Conservation (phyloP, 2,329 filamentous ascomycete genomes). For the Cladosporium velox region DNA sequence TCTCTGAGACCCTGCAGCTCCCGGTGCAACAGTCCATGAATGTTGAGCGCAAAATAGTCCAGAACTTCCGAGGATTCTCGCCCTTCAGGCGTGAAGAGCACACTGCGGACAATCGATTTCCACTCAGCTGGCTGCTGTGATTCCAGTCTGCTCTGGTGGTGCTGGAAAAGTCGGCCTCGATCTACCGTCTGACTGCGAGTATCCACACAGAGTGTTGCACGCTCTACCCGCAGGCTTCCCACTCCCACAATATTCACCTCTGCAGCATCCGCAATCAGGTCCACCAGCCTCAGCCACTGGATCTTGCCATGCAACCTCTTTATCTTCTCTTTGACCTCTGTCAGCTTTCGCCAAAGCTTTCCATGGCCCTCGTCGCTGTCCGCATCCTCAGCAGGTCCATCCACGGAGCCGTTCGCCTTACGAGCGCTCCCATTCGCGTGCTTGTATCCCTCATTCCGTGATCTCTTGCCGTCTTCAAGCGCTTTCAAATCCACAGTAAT, state of each 20-base stretch:
- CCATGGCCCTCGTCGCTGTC: conserved; percentile 46
- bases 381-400: conserved; percentile 18
- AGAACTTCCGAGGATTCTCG: conserved; percentile 83
- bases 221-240: conserved; percentile 81
- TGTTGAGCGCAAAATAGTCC: conserved; percentile 83
- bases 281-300: conserved; percentile 84
- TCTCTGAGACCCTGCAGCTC: conserved; percentile 85
- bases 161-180: conserved; percentile 83
- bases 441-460: conserved; percentile 17
- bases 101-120: conserved; percentile 82
- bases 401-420: conserved; percentile 23
- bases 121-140: conserved; percentile 83
- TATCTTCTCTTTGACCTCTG: conserved; percentile 76
- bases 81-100: conserved; percentile 85
- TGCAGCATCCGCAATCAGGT: conserved; percentile 81
- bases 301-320: conserved; percentile 85
- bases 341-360: conserved; percentile 81
- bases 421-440: conserved; percentile 23
- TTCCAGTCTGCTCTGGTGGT: conserved; percentile 65
- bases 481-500: conserved; percentile 77
- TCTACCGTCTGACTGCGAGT: conserved; percentile 91
- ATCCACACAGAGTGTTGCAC: conserved; percentile 82
- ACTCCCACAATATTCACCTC: conserved; percentile 76
- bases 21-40: conserved; percentile 87
- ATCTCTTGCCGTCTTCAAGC: conserved; percentile 46